Evolutionary conservation across 2,329 filamentous ascomycete species (phyloP).

Genomic region (Pseudocercospora macadamiae): DNA sequence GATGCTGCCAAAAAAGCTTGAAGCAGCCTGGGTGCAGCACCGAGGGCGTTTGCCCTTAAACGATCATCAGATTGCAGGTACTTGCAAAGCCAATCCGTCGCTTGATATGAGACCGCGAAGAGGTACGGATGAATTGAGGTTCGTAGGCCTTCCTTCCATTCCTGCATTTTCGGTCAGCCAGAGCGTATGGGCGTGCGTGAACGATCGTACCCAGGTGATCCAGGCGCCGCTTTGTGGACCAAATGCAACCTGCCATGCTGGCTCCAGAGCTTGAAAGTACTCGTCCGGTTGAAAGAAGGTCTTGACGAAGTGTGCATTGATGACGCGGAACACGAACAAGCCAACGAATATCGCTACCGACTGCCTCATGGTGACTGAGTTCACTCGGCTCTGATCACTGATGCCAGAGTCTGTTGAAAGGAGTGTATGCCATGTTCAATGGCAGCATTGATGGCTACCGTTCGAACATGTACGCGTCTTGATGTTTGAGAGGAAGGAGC

Average conservation of each 20-base stretch:
- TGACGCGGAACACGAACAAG: conserved; percentile 70
- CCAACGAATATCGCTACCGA: conserved; percentile 27
- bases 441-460: too few species aligned
- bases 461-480: too few species aligned
- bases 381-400: too few species aligned
- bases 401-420: too few species aligned
- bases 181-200: background rate
- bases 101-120: conserved; percentile 75
- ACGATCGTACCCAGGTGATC: conserved; percentile 82
- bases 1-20: conserved; percentile 79
- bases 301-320: conserved; percentile 75
- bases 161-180: conserved; percentile 56
- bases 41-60: conserved; percentile 66
- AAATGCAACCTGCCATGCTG: conserved; percentile 88
- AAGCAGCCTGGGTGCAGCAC: conserved; percentile 71
- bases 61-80: conserved; percentile 58
- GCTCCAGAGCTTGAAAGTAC: conserved; percentile 93
- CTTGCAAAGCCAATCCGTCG: conserved; percentile 60
- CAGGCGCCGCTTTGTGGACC: conserved; percentile 77
- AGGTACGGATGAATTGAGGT: conserved; percentile 89
- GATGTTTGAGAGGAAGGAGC: too few species aligned
- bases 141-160: conserved; percentile 87
- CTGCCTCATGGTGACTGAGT: background rate
- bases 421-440: too few species aligned
- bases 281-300: conserved; percentile 99